phyloP scores from a whole-genome alignment of 306 rosid species.

The Vigna unguiculata region DNA sequence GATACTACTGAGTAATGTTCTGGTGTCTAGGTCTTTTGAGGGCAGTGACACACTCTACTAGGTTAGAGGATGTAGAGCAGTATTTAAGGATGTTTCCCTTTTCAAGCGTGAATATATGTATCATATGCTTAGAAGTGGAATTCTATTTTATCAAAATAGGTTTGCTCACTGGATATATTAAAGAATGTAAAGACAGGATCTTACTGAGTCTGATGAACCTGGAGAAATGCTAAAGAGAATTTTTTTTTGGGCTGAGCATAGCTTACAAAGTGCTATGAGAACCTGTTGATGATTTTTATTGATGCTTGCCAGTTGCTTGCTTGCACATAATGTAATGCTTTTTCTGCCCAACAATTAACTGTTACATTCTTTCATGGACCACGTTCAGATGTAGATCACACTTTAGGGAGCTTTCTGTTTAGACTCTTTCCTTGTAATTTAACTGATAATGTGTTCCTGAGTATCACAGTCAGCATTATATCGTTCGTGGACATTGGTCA shows the following conservation, averaged over 20 bases:
- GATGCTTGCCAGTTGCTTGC: constrained; percentile 4
- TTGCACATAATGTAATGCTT: constrained; percentile 21
- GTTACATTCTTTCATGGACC: constrained; percentile 17
- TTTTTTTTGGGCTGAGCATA: constrained; percentile 26
- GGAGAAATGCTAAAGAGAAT: constrained; percentile 42
- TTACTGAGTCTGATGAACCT: constrained; percentile 39
- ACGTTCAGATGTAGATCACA: neutral
- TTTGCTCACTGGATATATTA: constrained; percentile 41
- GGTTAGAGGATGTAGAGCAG: constrained; percentile 47
- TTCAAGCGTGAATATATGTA: constrained; percentile 47
- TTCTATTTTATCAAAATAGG: constrained; percentile 45
- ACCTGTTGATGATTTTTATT: constrained; percentile 35
- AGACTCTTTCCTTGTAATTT: neutral
- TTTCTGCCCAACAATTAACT: constrained; percentile 14
- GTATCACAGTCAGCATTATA: neutral
- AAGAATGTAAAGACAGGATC: constrained; percentile 57
- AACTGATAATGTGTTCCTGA: neutral
- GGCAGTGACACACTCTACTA: constrained; percentile 35
- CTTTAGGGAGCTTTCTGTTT: neutral
- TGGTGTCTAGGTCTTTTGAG: constrained; percentile 32
- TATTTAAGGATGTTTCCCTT: constrained; percentile 39
- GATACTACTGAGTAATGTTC: constrained; percentile 33
- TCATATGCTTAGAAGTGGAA: constrained; percentile 48
- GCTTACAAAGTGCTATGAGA: constrained; percentile 27
- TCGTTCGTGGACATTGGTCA: neutral